Evolutionary conservation across 1,284 basidiomycete species (phyloP).

Genomic region (Sanghuangporus weigelae): DNA sequence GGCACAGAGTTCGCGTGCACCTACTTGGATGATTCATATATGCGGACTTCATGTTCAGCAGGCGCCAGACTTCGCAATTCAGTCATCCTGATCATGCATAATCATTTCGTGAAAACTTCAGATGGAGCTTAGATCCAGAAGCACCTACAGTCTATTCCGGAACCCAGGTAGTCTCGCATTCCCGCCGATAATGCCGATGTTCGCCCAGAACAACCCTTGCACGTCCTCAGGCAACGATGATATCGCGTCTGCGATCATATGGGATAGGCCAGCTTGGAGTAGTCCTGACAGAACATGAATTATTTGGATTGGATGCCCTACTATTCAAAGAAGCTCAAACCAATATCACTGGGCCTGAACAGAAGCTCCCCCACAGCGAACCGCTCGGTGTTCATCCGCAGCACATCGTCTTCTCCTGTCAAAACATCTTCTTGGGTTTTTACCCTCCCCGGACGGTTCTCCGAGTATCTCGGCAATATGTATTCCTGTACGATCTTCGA

Average conservation of each 20-base stretch:
- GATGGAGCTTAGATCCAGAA: conserved; percentile 10
- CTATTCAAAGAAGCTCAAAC: conserved; percentile 37
- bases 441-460: conserved; percentile 65
- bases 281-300: conserved; percentile 48
- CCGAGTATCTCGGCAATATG: conserved; percentile 82
- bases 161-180: conserved; percentile 74
- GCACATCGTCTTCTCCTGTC: conserved; percentile 67
- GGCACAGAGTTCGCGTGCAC: conserved; percentile 26
- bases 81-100: conserved; percentile 37
- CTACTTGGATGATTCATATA: conserved; percentile 72
- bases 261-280: conserved; percentile 74
- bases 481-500: conserved; percentile 81
- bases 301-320: neutral
- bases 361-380: conserved; percentile 87
- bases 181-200: conserved; percentile 88
- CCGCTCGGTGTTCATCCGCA: conserved; percentile 85
- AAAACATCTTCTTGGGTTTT: conserved; percentile 48
- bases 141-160: conserved; percentile 63
- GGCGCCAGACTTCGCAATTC: conserved; percentile 81
- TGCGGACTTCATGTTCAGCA: conserved; percentile 63
- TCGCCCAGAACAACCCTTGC: conserved; percentile 90
- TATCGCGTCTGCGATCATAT: conserved; percentile 73
- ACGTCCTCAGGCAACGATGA: conserved; percentile 67
- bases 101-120: neutral
- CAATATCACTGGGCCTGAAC: conserved; percentile 86